phyloP scores from a whole-genome alignment of 2,329 filamentous ascomycete species.

The Madurella mycetomatis region DNA sequence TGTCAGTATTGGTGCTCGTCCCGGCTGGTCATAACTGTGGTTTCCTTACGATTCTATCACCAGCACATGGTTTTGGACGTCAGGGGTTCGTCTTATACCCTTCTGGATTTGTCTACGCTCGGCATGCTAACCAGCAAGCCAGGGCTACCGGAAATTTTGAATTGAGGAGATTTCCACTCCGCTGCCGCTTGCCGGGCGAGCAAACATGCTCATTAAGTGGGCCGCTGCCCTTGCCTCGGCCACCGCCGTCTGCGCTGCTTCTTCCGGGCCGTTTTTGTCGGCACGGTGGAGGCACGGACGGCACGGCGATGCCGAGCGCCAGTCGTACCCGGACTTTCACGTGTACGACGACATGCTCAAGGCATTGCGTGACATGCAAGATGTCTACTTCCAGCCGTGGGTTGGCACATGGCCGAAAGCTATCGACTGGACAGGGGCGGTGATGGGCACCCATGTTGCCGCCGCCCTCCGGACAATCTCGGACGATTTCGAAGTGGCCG shows the following conservation, averaged over 20 bases:
- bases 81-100: not conserved
- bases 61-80: not conserved
- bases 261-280: not conserved
- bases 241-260: conserved; percentile 6
- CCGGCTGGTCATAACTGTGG: not conserved
- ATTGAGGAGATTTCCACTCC: not conserved
- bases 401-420: conserved; percentile 76
- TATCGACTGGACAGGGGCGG: conserved; percentile 92
- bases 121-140: not conserved
- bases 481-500: conserved; percentile 44
- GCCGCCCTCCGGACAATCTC: conserved; percentile 69
- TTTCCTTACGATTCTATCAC: not conserved
- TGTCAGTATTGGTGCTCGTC: not conserved
- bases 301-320: not conserved
- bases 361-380: conserved; percentile 72
- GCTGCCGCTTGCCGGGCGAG: not conserved
- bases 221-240: conserved; percentile 11
- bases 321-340: conserved; percentile 9
- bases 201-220: conserved; percentile 15
- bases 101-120: not conserved
- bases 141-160: not conserved
- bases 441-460: conserved; percentile 74
- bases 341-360: conserved; percentile 49
- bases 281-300: not conserved
- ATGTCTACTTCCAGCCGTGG: conserved; percentile 70